Conservation (phyloP, 208 protist species). For the Leishmania major region DNA sequence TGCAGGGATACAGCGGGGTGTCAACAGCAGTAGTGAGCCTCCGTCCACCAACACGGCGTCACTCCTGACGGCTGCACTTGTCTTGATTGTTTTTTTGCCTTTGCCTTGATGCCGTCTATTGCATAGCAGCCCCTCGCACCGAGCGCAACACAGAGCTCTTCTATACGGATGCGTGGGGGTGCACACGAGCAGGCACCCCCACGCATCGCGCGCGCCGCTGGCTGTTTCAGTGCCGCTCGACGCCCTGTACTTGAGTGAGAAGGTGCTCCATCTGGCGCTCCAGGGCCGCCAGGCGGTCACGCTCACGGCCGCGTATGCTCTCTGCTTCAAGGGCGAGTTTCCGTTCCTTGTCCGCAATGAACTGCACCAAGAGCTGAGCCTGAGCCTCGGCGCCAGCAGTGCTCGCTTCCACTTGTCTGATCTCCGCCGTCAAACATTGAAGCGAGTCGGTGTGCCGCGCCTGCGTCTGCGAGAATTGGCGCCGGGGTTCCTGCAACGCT, state of each 20-base stretch:
- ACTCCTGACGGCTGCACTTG: background rate
- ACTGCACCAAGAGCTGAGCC: background rate
- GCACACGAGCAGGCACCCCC: background rate
- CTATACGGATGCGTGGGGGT: background rate
- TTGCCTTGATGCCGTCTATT: background rate
- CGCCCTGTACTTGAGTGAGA: background rate
- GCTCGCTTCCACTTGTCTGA: background rate
- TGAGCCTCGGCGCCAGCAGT: background rate
- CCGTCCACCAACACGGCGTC: background rate
- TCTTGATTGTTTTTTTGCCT: no score
- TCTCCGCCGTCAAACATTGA: background rate
- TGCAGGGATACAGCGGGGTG: background rate
- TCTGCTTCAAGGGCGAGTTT: background rate
- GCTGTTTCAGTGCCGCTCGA: background rate
- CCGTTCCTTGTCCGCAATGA: background rate
- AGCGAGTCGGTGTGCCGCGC: background rate
- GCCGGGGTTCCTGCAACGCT: slow-evolving; percentile 2
- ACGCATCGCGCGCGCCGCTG: background rate
- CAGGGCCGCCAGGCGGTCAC: background rate
- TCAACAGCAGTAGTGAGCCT: background rate
- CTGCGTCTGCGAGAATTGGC: background rate
- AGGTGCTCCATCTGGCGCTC: background rate
- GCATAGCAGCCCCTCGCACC: background rate
- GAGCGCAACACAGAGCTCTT: background rate
- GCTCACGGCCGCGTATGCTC: background rate